Evolutionary conservation across 2,329 filamentous ascomycete species (phyloP).

Genomic region (Simplicillium aogashimaense): DNA sequence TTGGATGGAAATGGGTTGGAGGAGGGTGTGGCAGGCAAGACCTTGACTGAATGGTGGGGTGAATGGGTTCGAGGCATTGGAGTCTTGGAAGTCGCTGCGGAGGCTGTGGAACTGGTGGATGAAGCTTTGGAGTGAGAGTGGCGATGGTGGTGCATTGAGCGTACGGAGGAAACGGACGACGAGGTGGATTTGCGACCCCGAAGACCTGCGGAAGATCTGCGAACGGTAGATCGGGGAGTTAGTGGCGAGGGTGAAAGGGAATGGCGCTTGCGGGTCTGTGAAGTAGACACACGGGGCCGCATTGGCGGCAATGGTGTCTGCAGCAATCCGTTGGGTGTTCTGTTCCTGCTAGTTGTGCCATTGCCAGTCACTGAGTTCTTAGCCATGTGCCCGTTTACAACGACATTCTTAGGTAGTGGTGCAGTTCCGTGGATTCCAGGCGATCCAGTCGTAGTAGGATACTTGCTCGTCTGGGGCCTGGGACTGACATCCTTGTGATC

Average conservation of each 20-base stretch:
- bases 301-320: constrained; percentile 17
- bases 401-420: constrained; percentile 37
- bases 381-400: constrained; percentile 38
- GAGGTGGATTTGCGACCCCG: constrained; percentile 92
- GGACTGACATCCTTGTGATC: constrained; percentile 44
- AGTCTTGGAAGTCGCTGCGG: constrained; percentile 60
- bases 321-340: constrained; percentile 12
- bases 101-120: constrained; percentile 76
- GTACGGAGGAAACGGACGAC: constrained; percentile 85
- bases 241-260: constrained; percentile 80
- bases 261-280: constrained; percentile 54
- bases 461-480: constrained; percentile 50
- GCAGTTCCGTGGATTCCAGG: constrained; percentile 26
- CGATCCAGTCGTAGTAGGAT: constrained; percentile 29
- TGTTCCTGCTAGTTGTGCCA: constrained; percentile 11
- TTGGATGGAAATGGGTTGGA: constrained; percentile 67
- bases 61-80: constrained; percentile 56
- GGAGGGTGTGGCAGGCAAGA: constrained; percentile 85
- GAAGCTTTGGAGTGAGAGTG: constrained; percentile 91
- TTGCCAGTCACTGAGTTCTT: constrained; percentile 14
- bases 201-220: constrained; percentile 72
- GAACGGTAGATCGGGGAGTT: constrained; percentile 78
- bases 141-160: constrained; percentile 79
- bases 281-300: constrained; percentile 19
- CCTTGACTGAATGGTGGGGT: constrained; percentile 85